These are phyloP conservation scores for Apiospora aurea DNA, from an alignment of 2,329 filamentous ascomycete genomes.

Conservation along the genomic window DNA sequence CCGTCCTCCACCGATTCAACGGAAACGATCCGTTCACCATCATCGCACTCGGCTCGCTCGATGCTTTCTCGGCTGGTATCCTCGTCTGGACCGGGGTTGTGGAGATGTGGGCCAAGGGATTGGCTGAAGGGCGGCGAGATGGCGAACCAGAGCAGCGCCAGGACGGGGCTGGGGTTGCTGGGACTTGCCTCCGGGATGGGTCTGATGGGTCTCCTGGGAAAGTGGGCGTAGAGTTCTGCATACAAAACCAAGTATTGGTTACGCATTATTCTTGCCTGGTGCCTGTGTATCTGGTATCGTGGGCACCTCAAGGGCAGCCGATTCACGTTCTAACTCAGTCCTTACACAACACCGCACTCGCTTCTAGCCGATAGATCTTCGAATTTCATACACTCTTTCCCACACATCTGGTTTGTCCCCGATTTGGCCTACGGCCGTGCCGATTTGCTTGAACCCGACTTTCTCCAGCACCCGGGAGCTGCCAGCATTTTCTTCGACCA, in stretches of 20 bases:
- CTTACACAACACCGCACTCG: background rate
- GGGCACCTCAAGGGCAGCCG: background rate
- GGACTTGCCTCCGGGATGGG: constrained; percentile 14
- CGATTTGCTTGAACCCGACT: background rate
- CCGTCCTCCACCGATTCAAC: constrained; percentile 62
- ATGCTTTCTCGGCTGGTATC: constrained; percentile 63
- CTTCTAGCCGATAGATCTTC: background rate
- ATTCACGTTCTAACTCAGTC: background rate
- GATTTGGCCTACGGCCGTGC: background rate
- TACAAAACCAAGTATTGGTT: too few species aligned
- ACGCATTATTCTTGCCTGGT: background rate
- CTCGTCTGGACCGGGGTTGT: constrained; percentile 64
- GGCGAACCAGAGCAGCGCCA: background rate
- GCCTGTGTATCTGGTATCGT: background rate
- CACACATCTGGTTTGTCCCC: background rate
- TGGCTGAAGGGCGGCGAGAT: constrained; percentile 53
- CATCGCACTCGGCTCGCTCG: constrained; percentile 61
- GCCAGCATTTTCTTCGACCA: background rate
- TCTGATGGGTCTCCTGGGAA: constrained; percentile 17
- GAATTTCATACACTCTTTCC: constrained; percentile 3
- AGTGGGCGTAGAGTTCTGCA: background rate
- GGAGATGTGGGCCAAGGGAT: constrained; percentile 63
- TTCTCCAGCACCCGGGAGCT: constrained; percentile 1
- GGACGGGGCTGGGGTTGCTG: background rate
- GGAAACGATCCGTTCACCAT: constrained; percentile 60